Conservation (phyloP, 352 stramenopile genomes). For the Phytophthora pluvialis region DNA sequence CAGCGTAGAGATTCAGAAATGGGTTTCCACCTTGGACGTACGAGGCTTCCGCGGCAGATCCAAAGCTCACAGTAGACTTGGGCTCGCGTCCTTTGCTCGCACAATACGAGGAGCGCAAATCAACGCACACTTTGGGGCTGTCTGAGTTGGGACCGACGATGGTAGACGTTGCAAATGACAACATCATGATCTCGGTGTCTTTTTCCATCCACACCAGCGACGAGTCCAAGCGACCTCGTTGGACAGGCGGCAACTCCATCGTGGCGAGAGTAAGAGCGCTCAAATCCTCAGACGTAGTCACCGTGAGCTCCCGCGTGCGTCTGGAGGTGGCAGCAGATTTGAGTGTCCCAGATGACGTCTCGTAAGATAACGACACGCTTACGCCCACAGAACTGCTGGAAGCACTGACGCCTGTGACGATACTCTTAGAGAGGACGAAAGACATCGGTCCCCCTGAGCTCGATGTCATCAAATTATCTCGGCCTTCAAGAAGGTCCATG, state of each 20-base stretch:
- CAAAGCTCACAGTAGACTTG: slow-evolving; percentile 59
- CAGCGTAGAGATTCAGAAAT: slow-evolving; percentile 72
- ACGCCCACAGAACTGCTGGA: slow-evolving; percentile 46
- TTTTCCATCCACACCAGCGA: slow-evolving; percentile 82
- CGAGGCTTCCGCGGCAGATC: slow-evolving; percentile 38
- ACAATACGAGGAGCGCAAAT: slow-evolving; percentile 64
- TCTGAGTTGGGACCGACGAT: slow-evolving; percentile 68
- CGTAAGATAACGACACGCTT: slow-evolving; percentile 62
- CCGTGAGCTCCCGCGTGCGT: slow-evolving; percentile 51
- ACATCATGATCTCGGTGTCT: slow-evolving; percentile 63
- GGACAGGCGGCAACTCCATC: slow-evolving; percentile 57
- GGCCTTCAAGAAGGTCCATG: slow-evolving; percentile 63
- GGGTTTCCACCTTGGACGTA: slow-evolving; percentile 84
- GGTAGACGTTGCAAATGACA: slow-evolving; percentile 81
- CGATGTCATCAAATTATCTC: slow-evolving; percentile 54
- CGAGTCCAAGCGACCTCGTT: slow-evolving; percentile 58
- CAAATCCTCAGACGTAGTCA: slow-evolving; percentile 42
- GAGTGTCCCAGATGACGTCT: slow-evolving; percentile 47
- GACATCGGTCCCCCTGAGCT: slow-evolving; percentile 55
- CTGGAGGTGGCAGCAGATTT: slow-evolving; percentile 42
- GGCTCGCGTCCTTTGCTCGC: slow-evolving; percentile 52
- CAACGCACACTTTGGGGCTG: slow-evolving; percentile 73
- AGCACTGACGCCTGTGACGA: slow-evolving; percentile 56
- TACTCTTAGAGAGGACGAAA: slow-evolving; percentile 65
- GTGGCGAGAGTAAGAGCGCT: slow-evolving; percentile 62